Evolutionary conservation across 495 filamentous ascomycete genomes (phyloP).

Genomic region (Cercophora newfieldiana): DNA sequence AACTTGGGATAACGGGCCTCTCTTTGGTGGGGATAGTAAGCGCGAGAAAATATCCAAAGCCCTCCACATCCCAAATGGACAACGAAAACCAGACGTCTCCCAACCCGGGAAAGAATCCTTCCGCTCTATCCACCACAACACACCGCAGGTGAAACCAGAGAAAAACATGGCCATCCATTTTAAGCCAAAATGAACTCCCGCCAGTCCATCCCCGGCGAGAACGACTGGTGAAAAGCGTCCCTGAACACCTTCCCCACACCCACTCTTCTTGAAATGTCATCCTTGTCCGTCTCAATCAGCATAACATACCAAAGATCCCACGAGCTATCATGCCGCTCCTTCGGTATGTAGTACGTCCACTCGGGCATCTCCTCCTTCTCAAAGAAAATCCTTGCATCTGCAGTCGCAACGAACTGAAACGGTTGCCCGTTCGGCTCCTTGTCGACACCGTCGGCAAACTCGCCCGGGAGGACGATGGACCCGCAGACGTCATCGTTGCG

Average conservation of each 20-base stretch:
- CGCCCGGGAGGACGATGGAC: constrained; percentile 3
- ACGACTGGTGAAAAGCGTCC: constrained; percentile 15
- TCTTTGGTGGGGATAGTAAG: too few species aligned
- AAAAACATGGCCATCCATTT: neutral
- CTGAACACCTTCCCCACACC: constrained; percentile 25
- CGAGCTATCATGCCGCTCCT: constrained; percentile 15
- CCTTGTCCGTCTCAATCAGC: constrained; percentile 18
- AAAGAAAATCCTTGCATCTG: constrained; percentile 37
- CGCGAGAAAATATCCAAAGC: too few species aligned
- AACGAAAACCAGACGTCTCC: too few species aligned
- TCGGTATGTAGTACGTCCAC: constrained; percentile 38
- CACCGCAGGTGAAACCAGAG: neutral
- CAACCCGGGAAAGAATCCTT: too few species aligned
- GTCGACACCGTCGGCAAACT: neutral
- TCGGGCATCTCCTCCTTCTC: constrained; percentile 27
- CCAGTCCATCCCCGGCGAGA: constrained; percentile 10
- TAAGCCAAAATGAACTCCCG: constrained; percentile 12
- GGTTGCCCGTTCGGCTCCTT: neutral
- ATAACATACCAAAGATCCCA: constrained; percentile 24
- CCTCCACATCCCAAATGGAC: too few species aligned
- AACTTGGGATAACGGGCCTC: too few species aligned
- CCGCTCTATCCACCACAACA: neutral
- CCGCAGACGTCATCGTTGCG: constrained; percentile 8
- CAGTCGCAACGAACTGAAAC: constrained; percentile 34
- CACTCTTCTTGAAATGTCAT: constrained; percentile 11